These are phyloP conservation scores for Penicillium italicum DNA, from an alignment of 2,329 filamentous ascomycete genomes.

Conservation along the genomic window DNA sequence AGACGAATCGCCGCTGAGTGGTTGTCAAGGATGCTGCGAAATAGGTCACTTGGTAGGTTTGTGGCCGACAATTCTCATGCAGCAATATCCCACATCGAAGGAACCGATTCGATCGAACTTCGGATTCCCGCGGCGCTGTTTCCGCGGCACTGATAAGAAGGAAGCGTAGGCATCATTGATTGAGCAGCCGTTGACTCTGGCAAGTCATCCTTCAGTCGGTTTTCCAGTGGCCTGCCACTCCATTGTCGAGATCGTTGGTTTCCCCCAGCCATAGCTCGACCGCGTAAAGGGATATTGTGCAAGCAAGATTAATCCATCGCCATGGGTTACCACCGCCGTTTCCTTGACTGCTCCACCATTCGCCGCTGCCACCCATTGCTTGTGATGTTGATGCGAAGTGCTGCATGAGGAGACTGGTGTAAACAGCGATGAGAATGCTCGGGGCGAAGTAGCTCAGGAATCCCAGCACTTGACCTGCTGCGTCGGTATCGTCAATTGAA, in stretches of 20 bases:
- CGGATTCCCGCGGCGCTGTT: not conserved
- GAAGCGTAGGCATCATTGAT: not conserved
- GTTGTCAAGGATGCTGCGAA: not conserved
- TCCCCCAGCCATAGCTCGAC: slow-evolving; percentile 85
- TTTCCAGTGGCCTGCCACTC: slow-evolving; percentile 82
- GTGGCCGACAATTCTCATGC: not conserved
- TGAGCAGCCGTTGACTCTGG: not conserved
- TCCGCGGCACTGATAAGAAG: not conserved
- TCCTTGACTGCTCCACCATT: slow-evolving; percentile 82
- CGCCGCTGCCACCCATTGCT: slow-evolving; percentile 59
- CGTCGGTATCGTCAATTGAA: slow-evolving; percentile 78
- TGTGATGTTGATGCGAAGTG: slow-evolving; percentile 75
- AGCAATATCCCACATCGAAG: not conserved
- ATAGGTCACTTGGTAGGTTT: not conserved
- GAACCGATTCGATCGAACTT: not conserved
- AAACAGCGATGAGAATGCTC: slow-evolving; percentile 90
- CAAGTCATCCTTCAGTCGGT: slow-evolving; percentile 60
- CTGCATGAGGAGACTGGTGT: slow-evolving; percentile 91
- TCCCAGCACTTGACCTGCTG: slow-evolving; percentile 73
- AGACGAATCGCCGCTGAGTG: not conserved
- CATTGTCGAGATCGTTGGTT: slow-evolving; percentile 64
- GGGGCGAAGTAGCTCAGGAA: slow-evolving; percentile 92
- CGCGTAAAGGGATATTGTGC: slow-evolving; percentile 85
- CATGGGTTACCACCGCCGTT: slow-evolving; percentile 82
- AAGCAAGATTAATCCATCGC: slow-evolving; percentile 88